Base-by-base conservation (phyloP, 1,139 yeast species). In the Dujonia santamariae region DNA sequence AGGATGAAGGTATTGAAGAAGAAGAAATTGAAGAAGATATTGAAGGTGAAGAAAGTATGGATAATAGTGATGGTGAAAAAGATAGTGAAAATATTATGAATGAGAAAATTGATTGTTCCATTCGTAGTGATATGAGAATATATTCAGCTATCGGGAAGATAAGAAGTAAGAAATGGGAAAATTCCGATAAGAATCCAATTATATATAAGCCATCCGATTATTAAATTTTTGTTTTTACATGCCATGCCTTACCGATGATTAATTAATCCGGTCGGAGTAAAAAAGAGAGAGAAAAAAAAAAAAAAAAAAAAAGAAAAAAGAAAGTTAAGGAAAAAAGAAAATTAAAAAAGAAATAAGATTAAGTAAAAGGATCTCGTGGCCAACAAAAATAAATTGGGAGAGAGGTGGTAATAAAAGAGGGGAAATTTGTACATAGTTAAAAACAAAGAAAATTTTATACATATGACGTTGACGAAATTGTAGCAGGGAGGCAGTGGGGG, bases 81-180 rank as follows among this genome's bases (percentile, higher is more conserved):
- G 28, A 28, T 7, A 7, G 5, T 5, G 31, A 19, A 21, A 23
- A 19, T n/a, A 17, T 16, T 7, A 26, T 26, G 6, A 20, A 28
- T 7, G 32, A 22, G 27, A 29, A 9, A 8, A 29, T 24, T n/a
- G 25, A 29, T 4, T 29, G 32, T 16, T 19, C 16, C 12, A 5
- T 29, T 12, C 5, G 25, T n/a, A 36, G 23, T 20, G 32, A 27
- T 15, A 45, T 58, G 37, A 47, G 54, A 21, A 40, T 49, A 12
- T 59, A 55, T 39, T 51, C 59, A 9, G 54, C 49, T 25, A 56
- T 61, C 9, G 67, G 67, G 2, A 47, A 46, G 19, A 53, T 52
- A 4, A 42, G 67, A 26, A 44, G 51, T 15, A 48, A 51, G 26
- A 38, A 42, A 33, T 61, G 66, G 67, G 46, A 44, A 19, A 34